Percentiles rank a stretch among this genome's conserved stretches.
Evolutionary conservation across 805 yeast genomes (phyloP).

Genomic region (Teunomyces panamensis): DNA sequence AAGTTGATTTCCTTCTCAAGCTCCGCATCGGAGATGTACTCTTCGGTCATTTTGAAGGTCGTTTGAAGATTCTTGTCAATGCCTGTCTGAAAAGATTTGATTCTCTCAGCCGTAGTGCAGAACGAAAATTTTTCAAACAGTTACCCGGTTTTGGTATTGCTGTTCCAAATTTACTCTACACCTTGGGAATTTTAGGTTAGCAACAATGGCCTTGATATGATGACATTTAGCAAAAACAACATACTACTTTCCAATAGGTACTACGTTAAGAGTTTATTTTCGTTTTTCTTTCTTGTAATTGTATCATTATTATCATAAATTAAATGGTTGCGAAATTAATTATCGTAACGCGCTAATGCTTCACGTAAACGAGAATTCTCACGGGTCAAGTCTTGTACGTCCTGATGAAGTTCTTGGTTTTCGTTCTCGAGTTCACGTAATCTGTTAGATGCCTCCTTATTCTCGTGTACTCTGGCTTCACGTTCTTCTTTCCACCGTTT

Average conservation of each 20-base stretch:
- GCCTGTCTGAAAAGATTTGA: constrained; percentile 1
- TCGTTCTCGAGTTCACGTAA: constrained; percentile 56
- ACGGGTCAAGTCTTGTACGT: not conserved
- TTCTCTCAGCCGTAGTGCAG: not conserved
- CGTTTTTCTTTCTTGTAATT: not conserved
- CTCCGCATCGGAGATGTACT: constrained; percentile 22
- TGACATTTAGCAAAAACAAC: no score
- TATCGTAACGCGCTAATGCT: not conserved
- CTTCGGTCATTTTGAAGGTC: constrained; percentile 15
- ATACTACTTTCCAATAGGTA: no score
- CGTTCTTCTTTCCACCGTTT: constrained; percentile 68
- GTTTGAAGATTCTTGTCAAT: not conserved
- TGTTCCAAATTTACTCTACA: no score
- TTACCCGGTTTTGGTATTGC: not conserved
- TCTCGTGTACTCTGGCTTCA: constrained; percentile 64
- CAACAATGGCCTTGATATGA: no score
- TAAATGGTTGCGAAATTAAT: constrained; percentile 2
- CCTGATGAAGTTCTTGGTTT: constrained; percentile 23
- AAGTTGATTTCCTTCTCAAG: constrained; percentile 39
- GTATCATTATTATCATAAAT: not conserved
- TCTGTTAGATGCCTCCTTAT: constrained; percentile 50
- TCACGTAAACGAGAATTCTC: constrained; percentile 2
- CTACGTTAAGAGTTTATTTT: no score
- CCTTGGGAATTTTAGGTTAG: no score
- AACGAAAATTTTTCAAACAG: constrained; percentile 2